Base-by-base conservation (phyloP, 2,329 filamentous ascomycete genomes). In the Daldinia eschscholtzii region DNA sequence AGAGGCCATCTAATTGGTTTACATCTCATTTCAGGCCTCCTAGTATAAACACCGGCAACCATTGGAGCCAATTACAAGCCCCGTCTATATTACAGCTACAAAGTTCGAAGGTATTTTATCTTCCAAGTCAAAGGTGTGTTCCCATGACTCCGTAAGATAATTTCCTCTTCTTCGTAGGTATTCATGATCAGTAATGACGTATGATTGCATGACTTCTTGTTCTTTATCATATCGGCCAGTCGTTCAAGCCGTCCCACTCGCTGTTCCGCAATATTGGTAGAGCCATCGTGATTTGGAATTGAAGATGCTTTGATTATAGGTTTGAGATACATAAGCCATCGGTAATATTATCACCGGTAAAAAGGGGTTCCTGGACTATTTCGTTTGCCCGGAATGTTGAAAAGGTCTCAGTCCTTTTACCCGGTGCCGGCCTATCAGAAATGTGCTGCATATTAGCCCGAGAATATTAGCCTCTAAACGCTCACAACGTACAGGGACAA, bases 61-160 rank as follows among this genome's bases (percentile, higher is more conserved):
- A 70, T 70, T 37, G 76, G 46, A 13, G 58, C 56, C 44, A 79
- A 77, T 12, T 79, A 74, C 1, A 77, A 77, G 4, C 74, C 61
- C 37, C 74, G 62, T 20, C 39, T 44, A 53, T 67, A 68, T 56
- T 72, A 64, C 2, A 9, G 7, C 10, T 60, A 30, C 48, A 10
- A 63, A 58, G 68, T 48, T 70, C 67, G 30, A 62, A 57, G 13
- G 64, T 74, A 55, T 72, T 72, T 65, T 30, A 67, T 70, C 58
- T 67, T 37, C 65, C 66, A 33, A 65, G 67, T 33, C 60, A 58
- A 15, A 69, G 68, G 3, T 70, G 48, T 9, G 44, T n/a, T 13
- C 26, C 20, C 37, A n/a, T 50, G 42, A 57, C 33, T 23, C 35
- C 20, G 33, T 60, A 23, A 39, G 12, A 3, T 35, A 50, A n/a